Percentiles rank a stretch among this genome's conserved stretches.
phyloP scores from a whole-genome alignment of 2,329 filamentous ascomycete genomes.

The Phialocephala sp. region DNA sequence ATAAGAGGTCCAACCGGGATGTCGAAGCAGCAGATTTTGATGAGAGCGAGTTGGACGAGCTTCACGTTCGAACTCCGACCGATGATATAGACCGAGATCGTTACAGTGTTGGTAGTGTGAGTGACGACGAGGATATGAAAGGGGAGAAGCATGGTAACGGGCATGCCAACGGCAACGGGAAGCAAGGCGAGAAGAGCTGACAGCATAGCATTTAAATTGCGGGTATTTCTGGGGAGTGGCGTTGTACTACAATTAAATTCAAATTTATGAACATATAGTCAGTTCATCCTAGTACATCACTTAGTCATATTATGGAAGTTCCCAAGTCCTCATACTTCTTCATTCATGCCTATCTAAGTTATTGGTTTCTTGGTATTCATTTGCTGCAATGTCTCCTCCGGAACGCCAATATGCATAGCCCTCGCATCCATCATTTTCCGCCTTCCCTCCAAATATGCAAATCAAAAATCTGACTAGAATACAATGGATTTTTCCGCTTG shows the following conservation, averaged over 20 bases:
- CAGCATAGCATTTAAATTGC: conserved; percentile 15
- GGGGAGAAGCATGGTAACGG: conserved; percentile 32
- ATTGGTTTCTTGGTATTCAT: conserved; percentile 31
- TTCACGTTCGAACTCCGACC: conserved; percentile 50
- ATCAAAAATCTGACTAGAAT: conserved; percentile 22
- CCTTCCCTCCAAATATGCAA: conserved; percentile 16
- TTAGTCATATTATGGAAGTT: conserved; percentile 2
- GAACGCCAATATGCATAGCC: conserved; percentile 32
- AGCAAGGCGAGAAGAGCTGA: conserved; percentile 27
- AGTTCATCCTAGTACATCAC: background rate
- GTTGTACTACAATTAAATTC: background rate
- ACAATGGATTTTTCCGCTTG: conserved; percentile 15
- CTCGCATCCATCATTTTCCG: conserved; percentile 23
- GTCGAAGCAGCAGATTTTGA: conserved; percentile 70
- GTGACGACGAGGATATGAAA: conserved; percentile 58
- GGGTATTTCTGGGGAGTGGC: conserved; percentile 8
- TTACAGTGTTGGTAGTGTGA: conserved; percentile 64
- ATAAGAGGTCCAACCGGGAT: conserved; percentile 54
- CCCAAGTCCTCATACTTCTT: background rate
- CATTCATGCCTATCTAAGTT: conserved; percentile 28
- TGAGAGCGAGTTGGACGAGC: conserved; percentile 67
- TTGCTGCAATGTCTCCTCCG: conserved; percentile 27
- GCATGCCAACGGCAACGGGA: conserved; percentile 32
- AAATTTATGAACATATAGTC: background rate
- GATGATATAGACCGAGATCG: conserved; percentile 49